Conservation (phyloP, 371 early-diverging fungal genomes). For the Mortierella sp. region DNA sequence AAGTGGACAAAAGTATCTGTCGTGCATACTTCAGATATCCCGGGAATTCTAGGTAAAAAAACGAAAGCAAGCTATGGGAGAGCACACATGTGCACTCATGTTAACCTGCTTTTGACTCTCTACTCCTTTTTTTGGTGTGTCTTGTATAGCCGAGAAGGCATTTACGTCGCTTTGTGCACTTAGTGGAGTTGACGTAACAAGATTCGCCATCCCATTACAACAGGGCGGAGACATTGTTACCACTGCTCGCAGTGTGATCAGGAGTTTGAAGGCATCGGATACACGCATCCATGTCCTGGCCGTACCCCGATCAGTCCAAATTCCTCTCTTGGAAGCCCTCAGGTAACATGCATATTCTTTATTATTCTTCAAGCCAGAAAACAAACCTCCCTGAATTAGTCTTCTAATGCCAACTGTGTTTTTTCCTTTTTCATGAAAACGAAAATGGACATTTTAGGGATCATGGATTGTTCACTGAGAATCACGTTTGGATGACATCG, state of each 20-base stretch:
- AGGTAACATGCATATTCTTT: conserved; percentile 18
- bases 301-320: conserved; percentile 15
- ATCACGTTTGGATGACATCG: conserved; percentile 43
- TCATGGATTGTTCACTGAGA: conserved; percentile 17
- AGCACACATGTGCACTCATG: background rate
- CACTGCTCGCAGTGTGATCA: conserved; percentile 5
- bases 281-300: conserved; percentile 42
- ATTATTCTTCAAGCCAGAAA: too few species aligned
- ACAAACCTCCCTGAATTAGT: too few species aligned
- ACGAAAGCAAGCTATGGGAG: too few species aligned
- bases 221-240: background rate
- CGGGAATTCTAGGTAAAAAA: conserved; percentile 32
- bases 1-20: conserved; percentile 38
- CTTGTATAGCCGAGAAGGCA: conserved; percentile 30
- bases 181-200: conserved; percentile 5
- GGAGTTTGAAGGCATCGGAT: conserved; percentile 18
- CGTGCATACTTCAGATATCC: conserved; percentile 30
- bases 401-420: background rate
- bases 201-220: conserved; percentile 17
- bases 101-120: background rate
- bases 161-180: conserved; percentile 10
- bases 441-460: conserved; percentile 9
- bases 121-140: background rate
- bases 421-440: background rate
- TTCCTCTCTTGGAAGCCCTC: conserved; percentile 18